phyloP scores from a whole-genome alignment of 1,284 basidiomycete genomes.

The Fomes fomentarius region DNA sequence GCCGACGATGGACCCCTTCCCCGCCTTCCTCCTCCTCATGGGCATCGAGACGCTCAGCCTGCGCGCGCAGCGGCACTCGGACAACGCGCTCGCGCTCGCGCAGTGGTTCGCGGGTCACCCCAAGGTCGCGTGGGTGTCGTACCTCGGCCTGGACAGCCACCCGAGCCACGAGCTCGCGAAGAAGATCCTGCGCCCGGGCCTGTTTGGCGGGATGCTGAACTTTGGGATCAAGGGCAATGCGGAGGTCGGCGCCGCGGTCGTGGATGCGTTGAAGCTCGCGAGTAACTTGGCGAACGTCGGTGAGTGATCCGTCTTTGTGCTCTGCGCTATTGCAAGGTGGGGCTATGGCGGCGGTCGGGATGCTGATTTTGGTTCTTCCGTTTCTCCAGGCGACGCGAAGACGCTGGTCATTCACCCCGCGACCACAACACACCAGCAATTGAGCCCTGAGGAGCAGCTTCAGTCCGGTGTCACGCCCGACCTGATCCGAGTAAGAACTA shows the following conservation, averaged over 20 bases:
- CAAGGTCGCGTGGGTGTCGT: conserved; percentile 82
- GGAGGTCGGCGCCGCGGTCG: conserved; percentile 62
- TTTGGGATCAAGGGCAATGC: conserved; percentile 81
- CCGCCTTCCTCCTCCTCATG: conserved; percentile 79
- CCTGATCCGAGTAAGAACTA: conserved; percentile 69
- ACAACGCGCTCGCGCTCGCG: conserved; percentile 79
- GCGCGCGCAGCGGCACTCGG: conserved; percentile 76
- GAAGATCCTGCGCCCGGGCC: conserved; percentile 55
- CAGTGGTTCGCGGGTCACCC: conserved; percentile 74
- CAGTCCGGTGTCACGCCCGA: conserved; percentile 80
- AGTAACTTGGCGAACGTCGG: conserved; percentile 81
- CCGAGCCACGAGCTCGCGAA: conserved; percentile 65
- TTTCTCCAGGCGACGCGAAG: conserved; percentile 64
- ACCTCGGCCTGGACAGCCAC: conserved; percentile 75
- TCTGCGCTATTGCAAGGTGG: too few relatives aligned
- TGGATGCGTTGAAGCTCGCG: conserved; percentile 78
- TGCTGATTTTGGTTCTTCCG: too few relatives aligned
- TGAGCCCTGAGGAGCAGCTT: conserved; percentile 69
- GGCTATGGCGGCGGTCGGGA: neutral
- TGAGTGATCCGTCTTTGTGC: conserved; percentile 20
- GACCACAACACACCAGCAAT: conserved; percentile 84
- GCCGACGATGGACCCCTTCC: conserved; percentile 80
- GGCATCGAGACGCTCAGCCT: conserved; percentile 88
- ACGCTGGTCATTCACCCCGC: conserved; percentile 85
- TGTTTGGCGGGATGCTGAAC: conserved; percentile 79